Evolutionary conservation across 331 rosid species (phyloP), one percentile per base, ranked within the genome.

Genomic region (Acacia pycnantha): DNA sequence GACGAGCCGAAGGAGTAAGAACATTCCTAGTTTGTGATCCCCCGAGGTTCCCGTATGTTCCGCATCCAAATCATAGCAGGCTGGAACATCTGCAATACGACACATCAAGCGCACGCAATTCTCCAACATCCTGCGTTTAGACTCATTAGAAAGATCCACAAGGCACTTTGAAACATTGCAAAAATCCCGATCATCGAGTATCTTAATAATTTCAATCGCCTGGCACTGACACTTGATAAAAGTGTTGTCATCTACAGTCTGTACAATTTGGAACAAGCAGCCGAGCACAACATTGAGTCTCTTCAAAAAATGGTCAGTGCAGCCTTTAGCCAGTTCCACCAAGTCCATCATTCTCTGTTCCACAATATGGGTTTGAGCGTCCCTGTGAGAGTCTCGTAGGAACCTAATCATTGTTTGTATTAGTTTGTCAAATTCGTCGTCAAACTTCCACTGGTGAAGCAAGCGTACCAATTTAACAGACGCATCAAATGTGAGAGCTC

Each of bases 1-100:
- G 33, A 22, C 33, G 54, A 84, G 14, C 59, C 47, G 77, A 58
- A 44, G 21, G 18, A 84, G 59, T 50, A 84, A 75, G 68, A 15
- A 74, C 46, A 0, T 7, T 22, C 84, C 87, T 16, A 26, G 65
- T 12, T 0, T 1, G 77, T 53, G 75, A 74, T 58, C 16, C 7
- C 56, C 35, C 11, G 66, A 11, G 15, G 5, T 1, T 66, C 73
- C 84, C 12, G 24, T 33, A 1, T 6, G 0, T 0, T 3, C 11
- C 16, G 26, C 0, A 2, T 59, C 74, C n/a, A 69, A 26, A 7
- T 75, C 67, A 59, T 68, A 59, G 84, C 80, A 79, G 59, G 10
- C 24, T 47, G 74, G 43, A 47, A 46, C 74, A 13, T 79, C 84
- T 21, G 27, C 13, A 19, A 79, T 11, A 27, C 48, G 18, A 7